These are phyloP conservation scores for Aspergillus fructus DNA, from an alignment of 2,329 filamentous ascomycete genomes.

Conservation along the genomic window DNA sequence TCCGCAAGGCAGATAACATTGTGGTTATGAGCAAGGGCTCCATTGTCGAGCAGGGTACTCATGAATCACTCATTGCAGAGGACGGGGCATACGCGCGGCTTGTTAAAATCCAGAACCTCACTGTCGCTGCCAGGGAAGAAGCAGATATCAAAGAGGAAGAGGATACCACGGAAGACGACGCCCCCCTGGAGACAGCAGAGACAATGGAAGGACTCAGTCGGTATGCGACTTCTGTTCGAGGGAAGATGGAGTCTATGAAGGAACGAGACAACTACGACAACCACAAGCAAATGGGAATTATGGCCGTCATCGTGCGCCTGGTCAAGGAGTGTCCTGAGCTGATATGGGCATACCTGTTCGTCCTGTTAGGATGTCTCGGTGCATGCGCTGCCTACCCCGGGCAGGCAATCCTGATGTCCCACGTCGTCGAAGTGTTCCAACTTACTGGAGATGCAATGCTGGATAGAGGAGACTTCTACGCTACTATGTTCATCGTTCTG, in stretches of 20 bases:
- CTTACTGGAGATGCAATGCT: conserved; percentile 60
- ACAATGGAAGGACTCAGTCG: neutral
- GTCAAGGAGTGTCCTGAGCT: conserved; percentile 5
- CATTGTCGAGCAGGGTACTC: conserved; percentile 89
- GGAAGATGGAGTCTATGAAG: neutral
- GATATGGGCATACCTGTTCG: conserved; percentile 2
- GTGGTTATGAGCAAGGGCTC: conserved; percentile 82
- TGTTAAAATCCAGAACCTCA: conserved; percentile 83
- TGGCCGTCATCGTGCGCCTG: neutral
- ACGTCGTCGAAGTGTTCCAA: conserved; percentile 73
- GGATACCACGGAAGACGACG: neutral
- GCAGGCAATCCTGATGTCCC: conserved; percentile 80
- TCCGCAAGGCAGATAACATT: conserved; percentile 92
- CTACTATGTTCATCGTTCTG: conserved; percentile 83
- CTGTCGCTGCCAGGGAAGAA: conserved; percentile 35
- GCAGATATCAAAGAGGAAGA: conserved; percentile 20
- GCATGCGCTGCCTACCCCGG: conserved; percentile 78
- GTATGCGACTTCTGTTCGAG: conserved; percentile 4
- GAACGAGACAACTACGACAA: conserved; percentile 9
- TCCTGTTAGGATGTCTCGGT: conserved; percentile 37
- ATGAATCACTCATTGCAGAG: conserved; percentile 71
- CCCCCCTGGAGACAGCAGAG: neutral
- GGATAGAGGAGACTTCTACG: conserved; percentile 80
- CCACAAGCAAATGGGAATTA: conserved; percentile 5
- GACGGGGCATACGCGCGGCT: conserved; percentile 77